Percentiles rank a stretch among this genome's conserved stretches.
phyloP scores from a whole-genome alignment of 768 basidiomycete genomes.

The Lanmaoa pseudosensibilis region DNA sequence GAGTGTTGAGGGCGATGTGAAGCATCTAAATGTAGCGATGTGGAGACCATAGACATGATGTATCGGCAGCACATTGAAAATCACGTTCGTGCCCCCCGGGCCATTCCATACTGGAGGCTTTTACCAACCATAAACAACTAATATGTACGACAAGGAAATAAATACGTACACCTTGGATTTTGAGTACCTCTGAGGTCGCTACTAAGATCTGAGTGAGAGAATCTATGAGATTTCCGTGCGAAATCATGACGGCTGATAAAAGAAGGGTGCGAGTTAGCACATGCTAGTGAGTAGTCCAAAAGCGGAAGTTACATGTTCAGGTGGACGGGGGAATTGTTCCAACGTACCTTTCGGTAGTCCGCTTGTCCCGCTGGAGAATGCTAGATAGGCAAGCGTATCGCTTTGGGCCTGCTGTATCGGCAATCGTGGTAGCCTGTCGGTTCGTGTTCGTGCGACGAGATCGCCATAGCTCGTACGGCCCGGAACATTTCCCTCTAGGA shows the following conservation, averaged over 20 bases:
- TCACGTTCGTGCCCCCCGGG: slow-evolving; percentile 47
- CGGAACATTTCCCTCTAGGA: slow-evolving; percentile 44
- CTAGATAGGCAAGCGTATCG: slow-evolving; percentile 64
- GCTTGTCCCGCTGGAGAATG: slow-evolving; percentile 78
- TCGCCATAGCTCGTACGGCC: slow-evolving; percentile 46
- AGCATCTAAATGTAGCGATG: slow-evolving; percentile 46
- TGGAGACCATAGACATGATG: slow-evolving; percentile 70
- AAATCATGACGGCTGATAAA: slow-evolving; percentile 64
- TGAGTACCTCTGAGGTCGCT: slow-evolving; percentile 27
- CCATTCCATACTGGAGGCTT: slow-evolving; percentile 42
- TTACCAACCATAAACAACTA: too few species aligned
- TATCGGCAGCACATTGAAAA: slow-evolving; percentile 62
- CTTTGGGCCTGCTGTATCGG: slow-evolving; percentile 45
- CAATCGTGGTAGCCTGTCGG: slow-evolving; percentile 39
- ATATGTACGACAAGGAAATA: not conserved
- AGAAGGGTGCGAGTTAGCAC: slow-evolving; percentile 1
- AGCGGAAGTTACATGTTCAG: not conserved
- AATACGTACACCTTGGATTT: slow-evolving; percentile 41
- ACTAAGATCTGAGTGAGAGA: slow-evolving; percentile 42
- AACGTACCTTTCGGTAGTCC: slow-evolving; percentile 68
- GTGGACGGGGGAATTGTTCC: not conserved
- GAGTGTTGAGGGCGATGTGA: slow-evolving; percentile 45
- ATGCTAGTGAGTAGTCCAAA: not conserved
- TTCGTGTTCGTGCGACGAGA: slow-evolving; percentile 42
- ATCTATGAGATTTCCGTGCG: slow-evolving; percentile 60